Percentiles rank a stretch among this genome's conserved stretches.
These are phyloP conservation scores for Pachysandra terminalis DNA, from an alignment of 164 flowering plant genomes.

Conservation along the genomic window DNA sequence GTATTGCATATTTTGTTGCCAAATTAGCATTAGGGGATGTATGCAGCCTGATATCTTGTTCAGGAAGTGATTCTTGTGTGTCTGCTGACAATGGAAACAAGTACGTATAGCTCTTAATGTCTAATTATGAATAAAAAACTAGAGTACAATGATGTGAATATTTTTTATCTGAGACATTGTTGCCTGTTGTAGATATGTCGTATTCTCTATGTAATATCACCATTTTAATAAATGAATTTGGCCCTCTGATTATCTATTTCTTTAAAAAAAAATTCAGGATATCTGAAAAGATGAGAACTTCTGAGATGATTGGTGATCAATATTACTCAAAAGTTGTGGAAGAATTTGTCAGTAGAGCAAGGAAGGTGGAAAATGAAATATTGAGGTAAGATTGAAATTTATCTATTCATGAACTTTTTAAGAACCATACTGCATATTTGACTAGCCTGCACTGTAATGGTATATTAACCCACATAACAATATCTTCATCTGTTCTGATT, in stretches of 20 bases:
- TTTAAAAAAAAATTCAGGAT: slow-evolving; percentile 17
- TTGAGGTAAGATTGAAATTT: slow-evolving; percentile 28
- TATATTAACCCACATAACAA: too few relatives aligned
- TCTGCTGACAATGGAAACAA: slow-evolving; percentile 13
- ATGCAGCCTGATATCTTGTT: slow-evolving; percentile 29
- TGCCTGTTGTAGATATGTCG: not conserved
- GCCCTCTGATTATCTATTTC: not conserved
- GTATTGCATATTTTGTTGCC: slow-evolving; percentile 31
- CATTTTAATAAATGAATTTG: not conserved
- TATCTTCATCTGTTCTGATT: not conserved
- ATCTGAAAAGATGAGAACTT: slow-evolving; percentile 23
- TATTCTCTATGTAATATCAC: not conserved
- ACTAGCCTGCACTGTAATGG: not conserved
- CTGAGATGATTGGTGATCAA: slow-evolving; percentile 23
- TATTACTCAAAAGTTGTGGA: slow-evolving; percentile 33
- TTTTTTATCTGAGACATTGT: not conserved
- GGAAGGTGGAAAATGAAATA: slow-evolving; percentile 37
- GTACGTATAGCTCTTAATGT: slow-evolving; percentile 28
- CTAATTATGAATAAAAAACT: not conserved
- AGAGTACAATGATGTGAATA: not conserved
- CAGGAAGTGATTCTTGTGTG: slow-evolving; percentile 17
- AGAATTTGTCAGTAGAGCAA: slow-evolving; percentile 26
- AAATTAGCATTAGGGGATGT: slow-evolving; percentile 50
- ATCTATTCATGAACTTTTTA: too few relatives aligned
- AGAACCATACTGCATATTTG: not conserved